A percentile compares a stretch with the other conserved stretches of the same genome.
Evolutionary conservation across 352 stramenopile genomes (phyloP).

Genomic region (Globisporangium paddicum): DNA sequence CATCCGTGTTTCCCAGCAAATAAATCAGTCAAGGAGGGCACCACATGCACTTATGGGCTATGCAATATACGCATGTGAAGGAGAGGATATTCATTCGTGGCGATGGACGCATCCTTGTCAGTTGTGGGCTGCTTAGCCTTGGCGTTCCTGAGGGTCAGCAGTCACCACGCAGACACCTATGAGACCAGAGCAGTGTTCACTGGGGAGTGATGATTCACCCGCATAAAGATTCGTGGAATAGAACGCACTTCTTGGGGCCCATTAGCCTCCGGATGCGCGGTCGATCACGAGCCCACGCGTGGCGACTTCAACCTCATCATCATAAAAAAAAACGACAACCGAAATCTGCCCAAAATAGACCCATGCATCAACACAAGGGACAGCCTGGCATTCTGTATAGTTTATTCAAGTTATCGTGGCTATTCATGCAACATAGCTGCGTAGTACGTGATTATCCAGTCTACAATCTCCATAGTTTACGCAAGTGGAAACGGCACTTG

Average conservation of each 20-base stretch:
- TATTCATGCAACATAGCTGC: neutral
- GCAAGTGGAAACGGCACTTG: neutral
- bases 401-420: neutral
- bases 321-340: neutral
- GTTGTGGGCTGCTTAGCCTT: slow-evolving; percentile 12
- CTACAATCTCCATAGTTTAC: neutral
- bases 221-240: neutral
- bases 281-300: neutral
- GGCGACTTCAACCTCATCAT: neutral
- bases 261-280: slow-evolving; percentile 13
- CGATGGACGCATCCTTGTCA: slow-evolving; percentile 44
- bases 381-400: neutral
- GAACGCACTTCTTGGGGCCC: slow-evolving; percentile 38
- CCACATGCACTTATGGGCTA: slow-evolving; percentile 2
- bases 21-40: slow-evolving; percentile 21
- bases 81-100: slow-evolving; percentile 74
- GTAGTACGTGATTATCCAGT: neutral
- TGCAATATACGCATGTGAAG: neutral
- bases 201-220: too few relatives aligned
- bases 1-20: slow-evolving; percentile 29
- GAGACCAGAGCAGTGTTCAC: too few relatives aligned
- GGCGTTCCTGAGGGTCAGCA: neutral
- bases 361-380: neutral
- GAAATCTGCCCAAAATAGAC: slow-evolving; percentile 4
- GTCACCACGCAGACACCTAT: neutral